Evolutionary conservation across 257 asterid genomes (phyloP).

Genomic region (Penstemon barbatus): DNA sequence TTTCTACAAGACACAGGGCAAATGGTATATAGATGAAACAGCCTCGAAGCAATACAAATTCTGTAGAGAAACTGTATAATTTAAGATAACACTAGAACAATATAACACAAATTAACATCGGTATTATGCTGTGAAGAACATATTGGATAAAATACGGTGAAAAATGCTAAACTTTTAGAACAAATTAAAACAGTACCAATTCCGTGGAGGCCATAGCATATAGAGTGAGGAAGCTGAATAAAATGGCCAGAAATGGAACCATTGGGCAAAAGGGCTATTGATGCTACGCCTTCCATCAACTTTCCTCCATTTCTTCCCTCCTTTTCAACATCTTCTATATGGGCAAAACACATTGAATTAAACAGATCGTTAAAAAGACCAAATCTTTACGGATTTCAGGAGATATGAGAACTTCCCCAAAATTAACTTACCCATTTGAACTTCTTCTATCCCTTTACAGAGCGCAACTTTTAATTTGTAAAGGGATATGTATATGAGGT

Average conservation of each 20-base stretch:
- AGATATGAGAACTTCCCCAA: not conserved
- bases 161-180: not conserved
- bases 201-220: constrained; percentile 88
- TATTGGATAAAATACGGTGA: too few species aligned
- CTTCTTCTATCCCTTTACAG: not conserved
- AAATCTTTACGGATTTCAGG: constrained; percentile 13
- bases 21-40: too few species aligned
- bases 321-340: constrained; percentile 29
- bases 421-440: constrained; percentile 31
- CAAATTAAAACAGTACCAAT: constrained; percentile 47
- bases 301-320: constrained; percentile 27
- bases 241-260: constrained; percentile 97
- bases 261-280: constrained; percentile 77
- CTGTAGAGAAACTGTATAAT: too few species aligned
- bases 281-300: constrained; percentile 86
- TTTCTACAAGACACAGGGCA: too few species aligned
- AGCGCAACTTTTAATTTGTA: not conserved
- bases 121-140: not conserved
- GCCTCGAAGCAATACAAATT: too few species aligned
- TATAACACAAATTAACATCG: too few species aligned
- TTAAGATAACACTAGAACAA: too few species aligned
- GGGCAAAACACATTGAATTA: not conserved
- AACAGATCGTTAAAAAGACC: not conserved
- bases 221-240: constrained; percentile 76
- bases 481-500: too few species aligned